phyloP scores from a whole-genome alignment of 2,329 filamentous ascomycete genomes.

The Aspergillus glaucus region DNA sequence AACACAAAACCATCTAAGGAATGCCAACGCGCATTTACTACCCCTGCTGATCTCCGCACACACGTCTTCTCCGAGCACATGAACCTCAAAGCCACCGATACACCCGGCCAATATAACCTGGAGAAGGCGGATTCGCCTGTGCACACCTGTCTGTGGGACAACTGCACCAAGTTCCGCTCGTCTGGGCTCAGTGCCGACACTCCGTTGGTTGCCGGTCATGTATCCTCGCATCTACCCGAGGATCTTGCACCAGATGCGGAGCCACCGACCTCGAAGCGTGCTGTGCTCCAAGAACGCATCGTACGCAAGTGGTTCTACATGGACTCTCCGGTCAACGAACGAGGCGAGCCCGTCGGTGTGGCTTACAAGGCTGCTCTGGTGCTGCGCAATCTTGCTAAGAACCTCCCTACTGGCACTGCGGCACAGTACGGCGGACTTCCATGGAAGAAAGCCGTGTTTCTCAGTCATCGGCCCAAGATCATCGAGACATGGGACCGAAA shows the following conservation, averaged over 20 bases:
- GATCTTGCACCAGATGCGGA: conserved; percentile 27
- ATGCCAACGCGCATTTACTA: conserved; percentile 33
- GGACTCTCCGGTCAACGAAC: conserved; percentile 38
- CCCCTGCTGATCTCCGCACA: conserved; percentile 34
- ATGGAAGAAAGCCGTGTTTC: conserved; percentile 36
- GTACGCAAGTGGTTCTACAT: conserved; percentile 36
- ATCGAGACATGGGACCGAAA: conserved; percentile 36
- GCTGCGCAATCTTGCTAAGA: conserved; percentile 41
- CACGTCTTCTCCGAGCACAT: conserved; percentile 41
- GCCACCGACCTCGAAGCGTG: conserved; percentile 30
- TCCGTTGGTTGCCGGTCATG: conserved; percentile 32
- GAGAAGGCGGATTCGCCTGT: conserved; percentile 27
- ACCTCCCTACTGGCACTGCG: conserved; percentile 30
- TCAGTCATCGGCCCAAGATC: conserved; percentile 33
- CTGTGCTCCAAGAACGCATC: conserved; percentile 34
- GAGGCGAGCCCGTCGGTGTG: conserved; percentile 38
- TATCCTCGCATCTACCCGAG: conserved; percentile 35
- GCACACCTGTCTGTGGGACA: conserved; percentile 35
- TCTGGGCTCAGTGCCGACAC: conserved; percentile 30
- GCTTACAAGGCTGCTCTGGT: conserved; percentile 44
- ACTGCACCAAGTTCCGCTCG: conserved; percentile 30
- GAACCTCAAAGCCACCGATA: conserved; percentile 25
- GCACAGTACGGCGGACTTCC: conserved; percentile 24
- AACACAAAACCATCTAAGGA: conserved; percentile 27
- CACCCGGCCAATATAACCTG: conserved; percentile 29